Evolutionary conservation across 345 rosid species (phyloP).

Genomic region (Salix brachista): DNA sequence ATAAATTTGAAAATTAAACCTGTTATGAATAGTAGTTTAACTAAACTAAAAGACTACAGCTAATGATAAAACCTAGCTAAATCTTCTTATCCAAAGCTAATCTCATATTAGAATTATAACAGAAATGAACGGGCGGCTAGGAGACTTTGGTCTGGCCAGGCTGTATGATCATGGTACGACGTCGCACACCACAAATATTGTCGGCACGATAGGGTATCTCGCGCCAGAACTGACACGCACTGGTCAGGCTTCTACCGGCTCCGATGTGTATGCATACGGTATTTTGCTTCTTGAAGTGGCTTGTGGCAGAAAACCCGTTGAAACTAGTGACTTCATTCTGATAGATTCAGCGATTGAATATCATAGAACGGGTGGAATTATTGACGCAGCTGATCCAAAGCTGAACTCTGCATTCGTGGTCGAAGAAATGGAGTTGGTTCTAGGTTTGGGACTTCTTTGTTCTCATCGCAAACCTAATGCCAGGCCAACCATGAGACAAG

Average conservation of each 20-base stretch:
- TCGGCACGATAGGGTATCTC: constrained; percentile 73
- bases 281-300: constrained; percentile 63
- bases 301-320: constrained; percentile 50
- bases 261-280: constrained; percentile 69
- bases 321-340: constrained; percentile 22
- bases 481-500: constrained; percentile 60
- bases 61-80: too few species aligned
- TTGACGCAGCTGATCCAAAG: constrained; percentile 44
- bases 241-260: constrained; percentile 56
- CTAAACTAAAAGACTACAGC: too few species aligned
- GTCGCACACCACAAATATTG: constrained; percentile 53
- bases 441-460: constrained; percentile 51
- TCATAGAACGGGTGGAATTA: constrained; percentile 23
- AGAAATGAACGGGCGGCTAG: constrained; percentile 59
- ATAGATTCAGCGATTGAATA: constrained; percentile 38
- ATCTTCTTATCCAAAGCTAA: too few species aligned
- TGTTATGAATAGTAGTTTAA: too few species aligned
- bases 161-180: constrained; percentile 53
- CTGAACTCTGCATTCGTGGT: constrained; percentile 29
- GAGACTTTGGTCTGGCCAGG: constrained; percentile 84
- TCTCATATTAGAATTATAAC: too few species aligned
- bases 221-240: constrained; percentile 72
- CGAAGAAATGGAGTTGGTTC: constrained; percentile 44
- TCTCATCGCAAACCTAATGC: constrained; percentile 36
- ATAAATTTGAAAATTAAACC: too few species aligned